phyloP scores from a whole-genome alignment of 2,329 filamentous ascomycete species.

The Diaporthe sp. region DNA sequence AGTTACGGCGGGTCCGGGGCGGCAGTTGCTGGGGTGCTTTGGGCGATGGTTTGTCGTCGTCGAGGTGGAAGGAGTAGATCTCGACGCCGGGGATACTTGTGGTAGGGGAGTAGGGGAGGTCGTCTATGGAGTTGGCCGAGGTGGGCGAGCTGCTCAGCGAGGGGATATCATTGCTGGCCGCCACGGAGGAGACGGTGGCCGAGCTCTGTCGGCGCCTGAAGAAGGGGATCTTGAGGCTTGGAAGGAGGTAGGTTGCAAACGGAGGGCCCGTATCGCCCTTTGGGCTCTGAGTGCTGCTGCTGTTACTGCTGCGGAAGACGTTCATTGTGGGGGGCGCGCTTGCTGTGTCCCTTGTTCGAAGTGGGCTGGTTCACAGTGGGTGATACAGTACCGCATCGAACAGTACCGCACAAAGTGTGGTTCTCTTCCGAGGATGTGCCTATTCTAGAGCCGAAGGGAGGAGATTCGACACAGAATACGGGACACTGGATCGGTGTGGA shows the following conservation, averaged over 20 bases:
- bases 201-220: constrained; percentile 49
- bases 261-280: constrained; percentile 19
- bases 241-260: constrained; percentile 65
- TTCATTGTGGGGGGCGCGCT: constrained; percentile 12
- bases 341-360: not conserved
- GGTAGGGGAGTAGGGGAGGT: constrained; percentile 42
- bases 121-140: constrained; percentile 36
- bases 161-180: constrained; percentile 39
- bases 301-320: constrained; percentile 11
- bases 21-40: constrained; percentile 33
- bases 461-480: constrained; percentile 7
- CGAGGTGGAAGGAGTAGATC: constrained; percentile 36
- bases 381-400: not conserved
- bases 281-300: not conserved
- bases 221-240: constrained; percentile 61
- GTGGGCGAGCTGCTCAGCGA: constrained; percentile 39
- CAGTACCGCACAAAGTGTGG: not conserved
- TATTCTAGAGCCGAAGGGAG: constrained; percentile 14
- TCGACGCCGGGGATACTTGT: constrained; percentile 34
- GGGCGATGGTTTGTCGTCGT: constrained; percentile 39
- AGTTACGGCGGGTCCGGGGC: constrained; percentile 34
- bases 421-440: constrained; percentile 20
- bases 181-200: constrained; percentile 43
- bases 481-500: constrained; percentile 15
- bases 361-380: not conserved